These are phyloP conservation scores for Pythium brachiatum DNA, from an alignment of 352 stramenopile species.

Conservation along the genomic window DNA sequence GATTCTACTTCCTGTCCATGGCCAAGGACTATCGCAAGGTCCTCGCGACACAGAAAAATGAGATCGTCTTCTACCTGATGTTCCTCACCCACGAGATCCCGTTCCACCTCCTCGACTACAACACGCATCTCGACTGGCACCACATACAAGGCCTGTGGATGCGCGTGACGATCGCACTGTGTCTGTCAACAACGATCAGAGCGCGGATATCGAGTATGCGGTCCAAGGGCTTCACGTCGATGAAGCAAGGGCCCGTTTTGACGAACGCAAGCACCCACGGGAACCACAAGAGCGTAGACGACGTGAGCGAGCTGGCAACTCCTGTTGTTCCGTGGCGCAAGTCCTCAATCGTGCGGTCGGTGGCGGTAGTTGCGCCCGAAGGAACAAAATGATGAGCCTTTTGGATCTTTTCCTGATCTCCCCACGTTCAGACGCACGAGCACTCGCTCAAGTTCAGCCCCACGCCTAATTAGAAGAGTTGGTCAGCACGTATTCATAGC, in stretches of 20 bases:
- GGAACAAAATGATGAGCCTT: not conserved
- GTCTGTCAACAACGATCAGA: not conserved
- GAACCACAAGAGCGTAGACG: not conserved
- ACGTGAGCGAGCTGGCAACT: not conserved
- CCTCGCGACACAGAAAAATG: not conserved
- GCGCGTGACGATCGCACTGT: not conserved
- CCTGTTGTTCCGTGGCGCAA: not conserved
- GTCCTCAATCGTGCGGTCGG: not conserved
- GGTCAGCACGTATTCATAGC: no score
- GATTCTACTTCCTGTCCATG: not conserved
- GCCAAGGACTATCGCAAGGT: not conserved
- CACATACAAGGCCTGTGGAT: not conserved
- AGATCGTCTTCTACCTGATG: not conserved
- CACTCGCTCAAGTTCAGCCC: no score
- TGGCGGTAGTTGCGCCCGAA: not conserved
- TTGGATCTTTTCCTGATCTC: no score
- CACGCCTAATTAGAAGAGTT: no score
- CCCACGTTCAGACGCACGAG: no score
- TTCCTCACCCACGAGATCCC: not conserved
- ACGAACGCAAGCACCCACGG: not conserved
- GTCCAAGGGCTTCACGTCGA: not conserved
- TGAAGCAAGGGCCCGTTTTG: not conserved
- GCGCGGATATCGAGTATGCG: not conserved
- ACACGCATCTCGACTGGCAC: not conserved
- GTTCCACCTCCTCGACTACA: not conserved